Evolutionary conservation across 2,329 filamentous ascomycete species (phyloP), one percentile per base, ranked within the genome.

Genomic region (Aspergillus ochraceus): DNA sequence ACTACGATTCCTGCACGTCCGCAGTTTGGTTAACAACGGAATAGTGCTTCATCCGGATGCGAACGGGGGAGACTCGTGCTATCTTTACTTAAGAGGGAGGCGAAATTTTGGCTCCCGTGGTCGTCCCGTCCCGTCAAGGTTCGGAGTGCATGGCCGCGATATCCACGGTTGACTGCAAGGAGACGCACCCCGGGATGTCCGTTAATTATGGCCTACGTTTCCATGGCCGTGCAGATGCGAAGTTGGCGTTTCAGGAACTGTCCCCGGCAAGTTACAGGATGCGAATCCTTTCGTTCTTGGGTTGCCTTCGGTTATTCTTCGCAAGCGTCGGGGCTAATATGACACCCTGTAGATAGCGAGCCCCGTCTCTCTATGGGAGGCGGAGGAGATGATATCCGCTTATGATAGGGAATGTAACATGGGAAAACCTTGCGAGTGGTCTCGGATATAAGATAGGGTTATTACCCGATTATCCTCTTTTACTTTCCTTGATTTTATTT

Each of bases 81-180:
- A 17, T 12, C 17, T 26, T 26, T 11, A 49, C 19, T 54, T 50
- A 12, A 12, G 36, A 42, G 36, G 20, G 22, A 47, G 45, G 45
- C 45, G 45, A 4, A 12, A 24, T 22, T 47, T 64, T 66, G 64
- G 62, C 59, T 67, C 60, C 63, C 63, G 61, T 60, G 56, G 47
- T 68, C 71, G 72, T 71, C 67, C 72, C 73, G 73, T 71, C 69
- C 73, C 73, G 73, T 74, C 70, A 74, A 75, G 70, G 73, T 74
- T 74, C 66, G 68, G 68, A 68, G 62, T 63, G 65, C 66, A 67
- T 70, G 68, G 64, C 63, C 62, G 36, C 36, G 62, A 68, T 61
- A 69, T 55, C 71, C 69, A 74, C 59, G 68, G 68, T 69, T 66
- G 51, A 64, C 68, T 60, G 68, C 67, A 73, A 73, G 71, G 71